Evolutionary conservation across 495 filamentous ascomycete species (phyloP).

Genomic region (Penicillium atrosanguineum): DNA sequence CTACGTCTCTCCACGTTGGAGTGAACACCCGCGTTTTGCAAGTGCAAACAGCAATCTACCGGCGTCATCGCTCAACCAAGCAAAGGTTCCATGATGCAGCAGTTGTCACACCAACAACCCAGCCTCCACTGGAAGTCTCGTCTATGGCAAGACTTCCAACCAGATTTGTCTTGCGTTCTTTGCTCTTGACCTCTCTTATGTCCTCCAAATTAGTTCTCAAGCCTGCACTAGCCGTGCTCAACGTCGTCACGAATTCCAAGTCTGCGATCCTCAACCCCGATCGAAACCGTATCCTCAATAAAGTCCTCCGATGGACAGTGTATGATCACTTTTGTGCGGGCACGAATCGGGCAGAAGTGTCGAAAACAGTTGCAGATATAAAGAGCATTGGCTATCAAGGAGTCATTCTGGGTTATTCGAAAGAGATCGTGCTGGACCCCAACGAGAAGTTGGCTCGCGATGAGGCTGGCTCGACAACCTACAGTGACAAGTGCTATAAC

Average conservation of each 20-base stretch:
- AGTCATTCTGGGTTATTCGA: conserved; percentile 77
- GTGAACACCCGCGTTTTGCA: background rate
- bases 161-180: conserved; percentile 64
- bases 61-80: conserved; percentile 21
- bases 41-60: background rate
- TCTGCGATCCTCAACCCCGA: conserved; percentile 58
- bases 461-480: conserved; percentile 8
- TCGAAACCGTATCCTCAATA: conserved; percentile 52
- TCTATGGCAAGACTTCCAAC: conserved; percentile 69
- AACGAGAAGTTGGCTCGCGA: conserved; percentile 30
- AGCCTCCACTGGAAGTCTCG: conserved; percentile 23
- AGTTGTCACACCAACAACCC: background rate
- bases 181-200: conserved; percentile 73
- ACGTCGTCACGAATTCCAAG: conserved; percentile 59
- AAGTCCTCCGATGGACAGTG: conserved; percentile 70
- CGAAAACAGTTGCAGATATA: conserved; percentile 54
- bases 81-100: conserved; percentile 16
- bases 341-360: conserved; percentile 62
- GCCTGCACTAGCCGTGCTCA: conserved; percentile 61
- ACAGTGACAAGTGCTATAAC: conserved; percentile 31
- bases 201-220: conserved; percentile 67
- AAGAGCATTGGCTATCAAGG: conserved; percentile 70
- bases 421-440: conserved; percentile 65
- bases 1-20: background rate
- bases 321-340: conserved; percentile 86